phyloP scores from a whole-genome alignment of 2,329 filamentous ascomycete species.

The Monilinia polystroma region DNA sequence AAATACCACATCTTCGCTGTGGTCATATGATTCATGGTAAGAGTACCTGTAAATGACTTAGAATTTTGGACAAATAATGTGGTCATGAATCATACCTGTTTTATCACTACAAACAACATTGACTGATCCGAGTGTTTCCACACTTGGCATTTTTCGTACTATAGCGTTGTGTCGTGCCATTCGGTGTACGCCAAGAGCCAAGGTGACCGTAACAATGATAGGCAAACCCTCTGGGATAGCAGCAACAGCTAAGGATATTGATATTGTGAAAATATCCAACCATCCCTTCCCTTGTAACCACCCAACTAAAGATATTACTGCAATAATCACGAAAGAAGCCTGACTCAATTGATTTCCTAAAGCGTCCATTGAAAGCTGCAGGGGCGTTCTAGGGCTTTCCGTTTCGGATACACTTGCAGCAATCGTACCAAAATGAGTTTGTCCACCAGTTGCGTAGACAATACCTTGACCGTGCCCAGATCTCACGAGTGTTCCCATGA shows the following conservation, averaged over 20 bases:
- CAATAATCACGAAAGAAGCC: conserved; percentile 93
- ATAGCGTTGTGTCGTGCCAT: conserved; percentile 97
- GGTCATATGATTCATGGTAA: conserved; percentile 98
- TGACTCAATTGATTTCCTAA: conserved; percentile 95
- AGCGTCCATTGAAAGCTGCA: conserved; percentile 97
- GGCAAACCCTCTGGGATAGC: conserved; percentile 94
- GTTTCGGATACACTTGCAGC: conserved; percentile 92
- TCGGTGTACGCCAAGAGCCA: conserved; percentile 89
- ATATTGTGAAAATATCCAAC: conserved; percentile 95
- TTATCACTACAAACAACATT: conserved; percentile 99
- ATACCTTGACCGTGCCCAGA: conserved; percentile 94
- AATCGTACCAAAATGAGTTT: conserved; percentile 95
- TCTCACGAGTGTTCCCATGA: conserved; percentile 95
- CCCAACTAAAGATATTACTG: conserved; percentile 85
- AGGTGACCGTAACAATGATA: conserved; percentile 96
- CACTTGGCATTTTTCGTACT: conserved; percentile 91
- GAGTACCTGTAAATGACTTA: conserved; percentile 58
- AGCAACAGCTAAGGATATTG: conserved; percentile 92
- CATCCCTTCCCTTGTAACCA: conserved; percentile 85
- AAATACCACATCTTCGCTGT: conserved; percentile 97
- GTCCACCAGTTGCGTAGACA: conserved; percentile 92
- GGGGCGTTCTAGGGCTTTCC: conserved; percentile 88
- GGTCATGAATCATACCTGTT: conserved; percentile 58
- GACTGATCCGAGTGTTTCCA: conserved; percentile 96
- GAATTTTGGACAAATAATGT: conserved; percentile 19